Base-by-base conservation (phyloP, 2,329 filamentous ascomycete species). In the Colletotrichum liriopes region DNA sequence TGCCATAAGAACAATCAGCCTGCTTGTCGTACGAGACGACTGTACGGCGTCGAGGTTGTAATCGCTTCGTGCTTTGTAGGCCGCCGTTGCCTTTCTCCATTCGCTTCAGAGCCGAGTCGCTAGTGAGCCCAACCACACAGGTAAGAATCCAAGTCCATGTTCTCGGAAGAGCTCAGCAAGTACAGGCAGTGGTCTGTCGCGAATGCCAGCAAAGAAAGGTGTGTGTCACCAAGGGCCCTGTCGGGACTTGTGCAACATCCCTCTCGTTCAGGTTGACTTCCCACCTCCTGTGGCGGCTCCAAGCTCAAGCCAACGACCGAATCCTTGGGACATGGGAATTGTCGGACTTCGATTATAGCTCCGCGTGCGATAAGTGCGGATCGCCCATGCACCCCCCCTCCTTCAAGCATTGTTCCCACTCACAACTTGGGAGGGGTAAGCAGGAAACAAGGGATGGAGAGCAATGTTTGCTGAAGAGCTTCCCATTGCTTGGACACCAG, bases 121-220 rank as follows among this genome's bases (percentile, higher is more conserved):
- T 32, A 20, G 58, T 39, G 32, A 49, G 16, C 47, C 29, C 18
- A 62, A 59, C 37, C 26, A 67, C 49, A 26, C 29, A 37, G 35
- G 37, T n/a, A 62, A 54, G 56, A 68, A 74, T 54, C 73, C 73
- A 72, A 74, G 68, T 61, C 67, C 73, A 58, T 54, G 67, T 74
- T 73, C 68, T 64, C 59, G 73, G 73, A 52, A 72, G 66, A 55
- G 56, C 41, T 69, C 66, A 41, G 39, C 47, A 41, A 55, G 26
- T 60, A 49, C 35, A 18, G 39, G 29, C 47, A 37, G n/a, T 29
- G 26, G 35, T 20, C 45, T 60, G 39, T 55, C 26, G 45, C 58
- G 45, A 69, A 52, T 54, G 65, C n/a, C 51, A n/a, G 59, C 43
- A 39, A 51, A 51, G 20, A 60, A 9, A 54, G 55, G 39, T n/a